Conservation (phyloP, 331 rosid species). For the Rhamnella rubrinervis region DNA sequence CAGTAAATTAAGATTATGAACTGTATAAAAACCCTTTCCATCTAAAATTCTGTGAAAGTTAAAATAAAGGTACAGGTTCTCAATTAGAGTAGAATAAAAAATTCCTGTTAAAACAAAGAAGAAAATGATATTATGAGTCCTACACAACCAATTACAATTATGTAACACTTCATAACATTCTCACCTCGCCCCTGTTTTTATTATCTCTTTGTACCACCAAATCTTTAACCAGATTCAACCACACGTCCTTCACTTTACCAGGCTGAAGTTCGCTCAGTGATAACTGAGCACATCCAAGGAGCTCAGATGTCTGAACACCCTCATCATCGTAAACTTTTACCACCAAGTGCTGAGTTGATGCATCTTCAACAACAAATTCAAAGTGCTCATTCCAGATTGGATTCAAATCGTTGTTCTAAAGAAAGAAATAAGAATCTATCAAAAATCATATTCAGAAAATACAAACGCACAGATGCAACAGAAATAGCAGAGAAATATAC, state of each 20-base stretch:
- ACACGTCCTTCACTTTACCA: conserved; percentile 86
- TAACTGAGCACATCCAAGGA: conserved; percentile 65
- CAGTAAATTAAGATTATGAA: too few relatives aligned
- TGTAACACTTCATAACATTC: conserved; percentile 18
- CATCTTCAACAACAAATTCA: conserved; percentile 87
- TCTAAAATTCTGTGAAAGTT: too few relatives aligned
- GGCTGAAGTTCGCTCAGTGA: conserved; percentile 71
- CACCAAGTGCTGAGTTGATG: conserved; percentile 70
- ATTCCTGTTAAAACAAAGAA: not conserved
- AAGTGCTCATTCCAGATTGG: conserved; percentile 98
- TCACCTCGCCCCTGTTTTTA: conserved; percentile 88
- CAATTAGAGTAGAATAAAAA: not conserved
- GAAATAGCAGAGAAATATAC: conserved; percentile 38
- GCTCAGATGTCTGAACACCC: conserved; percentile 75
- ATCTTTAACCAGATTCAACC: conserved; percentile 96
- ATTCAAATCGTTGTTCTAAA: conserved; percentile 89
- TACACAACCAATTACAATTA: conserved; percentile 18
- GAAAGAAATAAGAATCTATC: conserved; percentile 19
- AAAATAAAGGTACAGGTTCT: not conserved
- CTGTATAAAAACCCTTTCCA: too few relatives aligned
- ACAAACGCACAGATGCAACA: not conserved
- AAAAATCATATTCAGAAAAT: conserved; percentile 14
- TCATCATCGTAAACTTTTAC: conserved; percentile 78
- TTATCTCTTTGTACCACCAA: conserved; percentile 84
- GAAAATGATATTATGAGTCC: not conserved